Percentiles rank a stretch among this genome's conserved stretches.
Evolutionary conservation across 179 eudicot genomes (phyloP).

Genomic region (Beta corolliflora): DNA sequence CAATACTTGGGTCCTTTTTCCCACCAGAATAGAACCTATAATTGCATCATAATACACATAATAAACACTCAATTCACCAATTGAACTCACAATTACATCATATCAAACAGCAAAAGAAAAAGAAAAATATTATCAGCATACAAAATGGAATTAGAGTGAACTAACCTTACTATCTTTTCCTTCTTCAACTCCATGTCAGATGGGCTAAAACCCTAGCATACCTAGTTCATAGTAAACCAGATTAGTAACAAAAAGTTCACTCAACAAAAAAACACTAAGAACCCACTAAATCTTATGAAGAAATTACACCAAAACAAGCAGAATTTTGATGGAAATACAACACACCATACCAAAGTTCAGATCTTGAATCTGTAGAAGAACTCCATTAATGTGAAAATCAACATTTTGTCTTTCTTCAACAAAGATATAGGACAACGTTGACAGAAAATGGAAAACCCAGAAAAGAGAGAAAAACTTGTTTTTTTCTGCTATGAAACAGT

Average conservation of each 20-base stretch:
- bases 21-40: conserved; percentile 77
- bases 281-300: conserved; percentile 16
- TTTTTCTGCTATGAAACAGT: neutral
- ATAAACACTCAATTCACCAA: conserved; percentile 16
- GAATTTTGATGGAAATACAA: neutral
- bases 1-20: conserved; percentile 46
- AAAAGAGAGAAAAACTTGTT: neutral
- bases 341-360: conserved; percentile 7
- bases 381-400: neutral
- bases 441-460: conserved; percentile 9
- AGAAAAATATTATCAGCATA: conserved; percentile 4
- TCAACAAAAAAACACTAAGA: neutral
- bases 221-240: conserved; percentile 20
- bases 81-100: conserved; percentile 6
- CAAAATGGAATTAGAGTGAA: neutral
- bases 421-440: neutral
- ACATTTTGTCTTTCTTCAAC: neutral
- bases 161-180: conserved; percentile 70
- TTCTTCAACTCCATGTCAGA: conserved; percentile 64
- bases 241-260: conserved; percentile 14
- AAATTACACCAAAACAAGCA: conserved; percentile 9
- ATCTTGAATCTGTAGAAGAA: conserved; percentile 22
- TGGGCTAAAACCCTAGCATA: conserved; percentile 30
- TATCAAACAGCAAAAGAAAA: neutral
- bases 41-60: conserved; percentile 14